Conservation (phyloP, 306 rosid species). For the Fragaria iinumae region DNA sequence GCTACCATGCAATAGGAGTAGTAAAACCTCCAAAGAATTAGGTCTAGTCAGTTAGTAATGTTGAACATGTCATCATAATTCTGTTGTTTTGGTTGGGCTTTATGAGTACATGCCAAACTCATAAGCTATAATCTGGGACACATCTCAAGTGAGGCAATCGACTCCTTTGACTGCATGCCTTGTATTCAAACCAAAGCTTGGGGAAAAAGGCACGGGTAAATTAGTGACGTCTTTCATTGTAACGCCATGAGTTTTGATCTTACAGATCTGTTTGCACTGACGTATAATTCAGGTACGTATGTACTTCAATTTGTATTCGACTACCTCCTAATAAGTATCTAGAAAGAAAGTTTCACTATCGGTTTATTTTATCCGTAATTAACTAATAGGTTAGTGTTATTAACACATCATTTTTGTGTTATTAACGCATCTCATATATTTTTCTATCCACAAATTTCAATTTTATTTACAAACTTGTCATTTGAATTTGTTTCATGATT, state of each 20-base stretch:
- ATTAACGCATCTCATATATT: no score
- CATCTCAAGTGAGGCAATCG: conserved; percentile 22
- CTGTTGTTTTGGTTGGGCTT: conserved; percentile 18
- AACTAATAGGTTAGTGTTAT: no score
- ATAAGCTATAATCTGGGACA: conserved; percentile 16
- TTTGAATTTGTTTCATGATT: no score
- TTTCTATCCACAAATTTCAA: no score
- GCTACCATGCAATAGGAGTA: conserved; percentile 5
- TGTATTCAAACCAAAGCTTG: conserved; percentile 21
- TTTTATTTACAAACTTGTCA: no score
- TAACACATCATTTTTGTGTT: no score
- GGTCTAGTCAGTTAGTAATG: background rate
- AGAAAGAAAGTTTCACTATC: background rate
- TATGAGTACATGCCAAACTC: conserved; percentile 12
- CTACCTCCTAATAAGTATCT: background rate
- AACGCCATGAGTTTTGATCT: background rate
- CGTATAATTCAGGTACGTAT: background rate
- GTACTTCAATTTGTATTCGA: background rate
- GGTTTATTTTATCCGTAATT: no score
- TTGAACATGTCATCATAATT: background rate
- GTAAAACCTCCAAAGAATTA: background rate
- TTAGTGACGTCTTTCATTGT: conserved; percentile 7
- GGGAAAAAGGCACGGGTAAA: conserved; percentile 4
- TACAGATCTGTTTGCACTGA: background rate
- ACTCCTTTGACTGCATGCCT: conserved; percentile 35